Conservation (phyloP, 208 protist species). For the Trichomonas gallinae region DNA sequence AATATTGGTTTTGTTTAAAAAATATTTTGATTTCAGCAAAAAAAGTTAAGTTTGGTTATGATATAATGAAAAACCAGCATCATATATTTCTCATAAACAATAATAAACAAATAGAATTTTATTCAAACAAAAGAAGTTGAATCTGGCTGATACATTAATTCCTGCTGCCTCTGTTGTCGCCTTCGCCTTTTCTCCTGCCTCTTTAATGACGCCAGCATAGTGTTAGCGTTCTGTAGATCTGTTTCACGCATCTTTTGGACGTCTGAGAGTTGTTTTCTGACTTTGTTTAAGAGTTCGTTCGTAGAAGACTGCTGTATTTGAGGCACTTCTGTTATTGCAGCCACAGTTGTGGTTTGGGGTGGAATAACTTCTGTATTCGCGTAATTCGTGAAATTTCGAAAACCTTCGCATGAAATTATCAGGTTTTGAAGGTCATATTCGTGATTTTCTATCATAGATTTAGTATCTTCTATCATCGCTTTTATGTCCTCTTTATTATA, state of each 20-base stretch:
- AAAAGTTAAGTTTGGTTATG: too few relatives aligned
- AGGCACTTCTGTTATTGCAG: background rate
- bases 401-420: background rate
- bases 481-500: background rate
- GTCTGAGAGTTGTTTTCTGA: background rate
- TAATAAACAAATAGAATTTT: background rate
- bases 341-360: background rate
- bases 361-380: background rate
- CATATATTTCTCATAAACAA: too few relatives aligned
- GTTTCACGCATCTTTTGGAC: background rate
- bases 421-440: background rate
- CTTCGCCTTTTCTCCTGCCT: background rate
- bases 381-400: background rate
- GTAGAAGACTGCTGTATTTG: background rate
- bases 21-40: too few relatives aligned
- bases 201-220: background rate
- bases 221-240: background rate
- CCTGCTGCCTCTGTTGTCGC: background rate
- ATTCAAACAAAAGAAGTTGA: background rate
- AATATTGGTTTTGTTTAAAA: too few relatives aligned
- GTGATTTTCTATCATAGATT: background rate
- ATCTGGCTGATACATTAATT: background rate
- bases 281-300: background rate
- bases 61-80: too few relatives aligned
- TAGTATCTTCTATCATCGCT: background rate